phyloP scores from a whole-genome alignment of 2,329 filamentous ascomycete genomes.

The Myriangium duriaei region DNA sequence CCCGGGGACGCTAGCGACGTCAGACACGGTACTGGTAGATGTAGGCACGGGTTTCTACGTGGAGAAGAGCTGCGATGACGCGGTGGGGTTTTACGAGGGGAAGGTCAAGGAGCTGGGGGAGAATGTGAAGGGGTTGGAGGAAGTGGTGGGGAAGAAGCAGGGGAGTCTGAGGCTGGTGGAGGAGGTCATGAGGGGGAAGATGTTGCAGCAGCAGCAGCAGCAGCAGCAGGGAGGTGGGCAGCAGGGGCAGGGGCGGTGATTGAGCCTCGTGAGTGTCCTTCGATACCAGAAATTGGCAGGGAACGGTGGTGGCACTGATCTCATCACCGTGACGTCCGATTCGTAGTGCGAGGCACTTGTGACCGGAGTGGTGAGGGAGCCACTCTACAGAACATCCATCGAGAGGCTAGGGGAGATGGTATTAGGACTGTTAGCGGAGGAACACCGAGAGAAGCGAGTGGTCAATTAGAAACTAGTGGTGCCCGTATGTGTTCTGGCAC shows the following conservation, averaged over 20 bases:
- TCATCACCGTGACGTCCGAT: too few species aligned
- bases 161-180: conserved; percentile 77
- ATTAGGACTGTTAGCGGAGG: too few species aligned
- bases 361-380: too few species aligned
- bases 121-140: conserved; percentile 56
- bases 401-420: too few species aligned
- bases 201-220: conserved; percentile 19
- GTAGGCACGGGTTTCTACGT: conserved; percentile 90
- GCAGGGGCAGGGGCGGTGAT: conserved; percentile 10
- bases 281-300: too few species aligned
- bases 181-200: conserved; percentile 51
- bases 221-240: conserved; percentile 11
- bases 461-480: too few species aligned
- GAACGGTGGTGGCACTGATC: too few species aligned
- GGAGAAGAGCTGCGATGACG: conserved; percentile 61
- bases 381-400: too few species aligned
- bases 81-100: conserved; percentile 52
- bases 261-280: too few species aligned
- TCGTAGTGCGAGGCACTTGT: too few species aligned
- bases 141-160: conserved; percentile 62
- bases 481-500: too few species aligned
- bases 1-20: conserved; percentile 62
- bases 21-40: conserved; percentile 74
- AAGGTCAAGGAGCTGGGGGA: conserved; percentile 54
- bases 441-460: too few species aligned